Conservation (phyloP, 768 basidiomycete species). For the Trametes elegans region DNA sequence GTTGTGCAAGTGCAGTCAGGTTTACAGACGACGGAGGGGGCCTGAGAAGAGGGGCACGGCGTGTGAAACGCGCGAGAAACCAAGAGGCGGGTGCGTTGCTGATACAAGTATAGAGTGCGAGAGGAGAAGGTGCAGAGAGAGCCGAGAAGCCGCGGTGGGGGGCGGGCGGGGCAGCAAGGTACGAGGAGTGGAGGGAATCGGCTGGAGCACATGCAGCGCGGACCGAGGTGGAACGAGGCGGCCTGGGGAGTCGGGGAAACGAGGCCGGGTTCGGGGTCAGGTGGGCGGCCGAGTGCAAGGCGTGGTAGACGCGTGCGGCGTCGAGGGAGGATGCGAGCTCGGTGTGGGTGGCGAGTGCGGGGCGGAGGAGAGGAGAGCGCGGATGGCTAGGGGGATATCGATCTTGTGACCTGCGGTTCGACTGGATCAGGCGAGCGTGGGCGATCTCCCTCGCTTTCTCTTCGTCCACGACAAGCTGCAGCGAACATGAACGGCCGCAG, state of each 20-base stretch:
- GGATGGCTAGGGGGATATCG: background rate
- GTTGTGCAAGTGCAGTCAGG: too few species aligned
- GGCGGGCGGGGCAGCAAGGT: too few species aligned
- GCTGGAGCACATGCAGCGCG: background rate
- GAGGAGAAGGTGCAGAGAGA: too few species aligned
- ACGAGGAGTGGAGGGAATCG: background rate
- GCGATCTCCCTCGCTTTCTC: background rate
- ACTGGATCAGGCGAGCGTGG: background rate
- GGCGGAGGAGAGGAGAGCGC: background rate
- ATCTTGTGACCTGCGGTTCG: background rate
- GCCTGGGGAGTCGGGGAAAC: background rate
- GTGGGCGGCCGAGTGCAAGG: background rate
- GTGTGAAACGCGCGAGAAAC: too few species aligned
- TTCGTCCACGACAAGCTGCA: background rate
- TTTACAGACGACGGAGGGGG: too few species aligned
- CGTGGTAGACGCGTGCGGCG: background rate
- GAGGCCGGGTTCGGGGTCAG: slow-evolving; percentile 2
- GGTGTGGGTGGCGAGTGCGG: background rate
- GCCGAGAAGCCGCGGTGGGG: too few species aligned
- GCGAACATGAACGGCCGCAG: background rate
- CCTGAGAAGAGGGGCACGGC: too few species aligned
- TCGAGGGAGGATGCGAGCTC: background rate
- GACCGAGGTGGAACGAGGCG: background rate
- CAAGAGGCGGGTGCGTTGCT: too few species aligned
- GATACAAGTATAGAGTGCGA: too few species aligned